Conservation (phyloP, 2,329 filamentous ascomycete genomes). For the Ophiostoma ips region DNA sequence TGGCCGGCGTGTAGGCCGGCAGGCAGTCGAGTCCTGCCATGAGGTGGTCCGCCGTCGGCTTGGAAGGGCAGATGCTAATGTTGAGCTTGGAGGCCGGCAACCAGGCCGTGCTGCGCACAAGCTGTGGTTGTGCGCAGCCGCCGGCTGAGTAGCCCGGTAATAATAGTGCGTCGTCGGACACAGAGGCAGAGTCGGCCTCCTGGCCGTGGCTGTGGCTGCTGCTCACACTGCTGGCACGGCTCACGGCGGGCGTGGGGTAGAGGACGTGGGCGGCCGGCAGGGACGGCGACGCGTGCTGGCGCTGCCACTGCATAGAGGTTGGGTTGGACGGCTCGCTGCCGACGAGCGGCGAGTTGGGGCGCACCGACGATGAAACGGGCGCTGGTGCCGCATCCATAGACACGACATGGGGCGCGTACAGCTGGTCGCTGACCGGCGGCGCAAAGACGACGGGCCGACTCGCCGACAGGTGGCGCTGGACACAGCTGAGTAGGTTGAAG, state of each 20-base stretch:
- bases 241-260: neutral
- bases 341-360: neutral
- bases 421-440: neutral
- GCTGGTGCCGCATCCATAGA: neutral
- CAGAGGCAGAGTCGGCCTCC: neutral
- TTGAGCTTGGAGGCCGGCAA: neutral
- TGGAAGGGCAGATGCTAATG: neutral
- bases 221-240: neutral
- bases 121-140: neutral
- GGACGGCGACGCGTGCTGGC: neutral
- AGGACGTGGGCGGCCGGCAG: neutral
- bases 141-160: neutral
- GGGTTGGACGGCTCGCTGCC: neutral
- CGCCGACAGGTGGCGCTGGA: neutral
- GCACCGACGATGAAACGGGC: neutral
- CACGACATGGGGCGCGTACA: neutral
- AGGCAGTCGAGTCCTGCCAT: neutral
- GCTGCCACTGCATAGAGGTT: neutral
- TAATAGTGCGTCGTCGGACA: neutral
- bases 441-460: neutral
- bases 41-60: neutral
- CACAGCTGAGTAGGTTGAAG: neutral
- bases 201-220: too few species aligned
- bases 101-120: conserved; percentile 2
- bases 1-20: conserved; percentile 2